These are phyloP conservation scores for Xylaria telfairii DNA, from an alignment of 495 filamentous ascomycete species.

Conservation along the genomic window DNA sequence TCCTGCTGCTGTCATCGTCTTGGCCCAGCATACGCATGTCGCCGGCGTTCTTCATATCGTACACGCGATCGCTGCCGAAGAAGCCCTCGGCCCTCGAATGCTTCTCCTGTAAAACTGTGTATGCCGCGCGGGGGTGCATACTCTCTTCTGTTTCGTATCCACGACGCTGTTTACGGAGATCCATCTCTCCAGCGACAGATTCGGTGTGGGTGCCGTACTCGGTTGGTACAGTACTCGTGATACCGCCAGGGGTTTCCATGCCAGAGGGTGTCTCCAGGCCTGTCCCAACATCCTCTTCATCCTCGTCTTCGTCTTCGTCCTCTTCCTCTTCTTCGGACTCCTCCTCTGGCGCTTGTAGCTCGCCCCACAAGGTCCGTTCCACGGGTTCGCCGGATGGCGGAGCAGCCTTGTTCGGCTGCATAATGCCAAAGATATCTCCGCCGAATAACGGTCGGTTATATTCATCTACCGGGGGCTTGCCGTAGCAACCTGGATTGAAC, in stretches of 20 bases:
- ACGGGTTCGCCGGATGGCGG: slow-evolving; percentile 76
- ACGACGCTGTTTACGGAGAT: slow-evolving; percentile 83
- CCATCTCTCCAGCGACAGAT: slow-evolving; percentile 83
- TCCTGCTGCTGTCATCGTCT: slow-evolving; percentile 75
- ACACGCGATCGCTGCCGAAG: slow-evolving; percentile 92
- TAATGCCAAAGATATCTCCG: slow-evolving; percentile 89
- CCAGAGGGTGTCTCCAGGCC: slow-evolving; percentile 78
- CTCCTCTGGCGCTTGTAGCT: slow-evolving; percentile 85
- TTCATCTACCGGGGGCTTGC: slow-evolving; percentile 93
- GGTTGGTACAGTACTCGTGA: slow-evolving; percentile 78
- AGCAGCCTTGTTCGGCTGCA: slow-evolving; percentile 64
- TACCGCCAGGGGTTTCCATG: slow-evolving; percentile 79
- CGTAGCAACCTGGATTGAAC: slow-evolving; percentile 93
- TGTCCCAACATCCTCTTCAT: slow-evolving; percentile 69
- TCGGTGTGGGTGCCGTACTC: slow-evolving; percentile 72
- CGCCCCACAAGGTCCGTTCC: slow-evolving; percentile 90
- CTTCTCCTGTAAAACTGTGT: slow-evolving; percentile 89
- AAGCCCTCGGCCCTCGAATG: slow-evolving; percentile 85
- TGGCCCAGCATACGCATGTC: slow-evolving; percentile 72
- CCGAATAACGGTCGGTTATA: slow-evolving; percentile 89
- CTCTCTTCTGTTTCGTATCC: slow-evolving; percentile 91
- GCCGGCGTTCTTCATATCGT: slow-evolving; percentile 68
- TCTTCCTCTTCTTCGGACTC: slow-evolving; percentile 78
- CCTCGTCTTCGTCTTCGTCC: slow-evolving; percentile 74
- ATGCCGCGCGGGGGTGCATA: slow-evolving; percentile 73